phyloP scores from a whole-genome alignment of 2,329 filamentous ascomycete species.

The Ascochyta pisi region DNA sequence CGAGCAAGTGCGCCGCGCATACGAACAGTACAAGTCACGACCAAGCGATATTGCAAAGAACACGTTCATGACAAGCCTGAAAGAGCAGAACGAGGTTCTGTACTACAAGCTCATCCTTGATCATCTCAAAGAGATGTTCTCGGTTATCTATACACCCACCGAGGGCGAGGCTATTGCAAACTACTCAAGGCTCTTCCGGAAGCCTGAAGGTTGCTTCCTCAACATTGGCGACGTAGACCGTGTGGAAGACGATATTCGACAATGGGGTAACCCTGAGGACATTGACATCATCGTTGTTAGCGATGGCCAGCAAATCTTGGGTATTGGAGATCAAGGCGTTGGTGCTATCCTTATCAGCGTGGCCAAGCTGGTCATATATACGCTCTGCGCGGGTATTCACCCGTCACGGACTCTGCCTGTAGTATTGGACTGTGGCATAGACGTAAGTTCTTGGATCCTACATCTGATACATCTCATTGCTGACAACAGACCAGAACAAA shows the following conservation, averaged over 20 bases:
- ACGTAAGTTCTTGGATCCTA: constrained; percentile 53
- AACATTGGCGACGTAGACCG: constrained; percentile 73
- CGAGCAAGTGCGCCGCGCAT: constrained; percentile 77
- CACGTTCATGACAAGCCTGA: constrained; percentile 84
- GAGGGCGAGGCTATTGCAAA: constrained; percentile 89
- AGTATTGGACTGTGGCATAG: constrained; percentile 83
- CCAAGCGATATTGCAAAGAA: constrained; percentile 78
- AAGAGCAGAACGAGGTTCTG: constrained; percentile 83
- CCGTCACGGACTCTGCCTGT: constrained; percentile 80
- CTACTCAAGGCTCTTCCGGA: constrained; percentile 78
- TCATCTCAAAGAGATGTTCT: constrained; percentile 86
- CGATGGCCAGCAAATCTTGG: constrained; percentile 76
- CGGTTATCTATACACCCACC: constrained; percentile 88
- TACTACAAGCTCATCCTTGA: constrained; percentile 80
- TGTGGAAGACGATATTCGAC: constrained; percentile 69
- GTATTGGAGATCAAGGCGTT: constrained; percentile 88
- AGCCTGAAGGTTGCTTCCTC: constrained; percentile 81
- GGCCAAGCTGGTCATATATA: constrained; percentile 83
- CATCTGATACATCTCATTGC: background rate
- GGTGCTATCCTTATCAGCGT: constrained; percentile 84
- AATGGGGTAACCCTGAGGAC: constrained; percentile 74
- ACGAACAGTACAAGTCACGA: constrained; percentile 75
- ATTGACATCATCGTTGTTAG: constrained; percentile 90
- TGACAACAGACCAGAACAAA: constrained; percentile 62
- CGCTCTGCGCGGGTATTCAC: constrained; percentile 85